Percentiles rank a stretch among this genome's conserved stretches.
These are phyloP conservation scores for Serendipita indica DNA, from an alignment of 768 basidiomycete genomes.

Conservation along the genomic window DNA sequence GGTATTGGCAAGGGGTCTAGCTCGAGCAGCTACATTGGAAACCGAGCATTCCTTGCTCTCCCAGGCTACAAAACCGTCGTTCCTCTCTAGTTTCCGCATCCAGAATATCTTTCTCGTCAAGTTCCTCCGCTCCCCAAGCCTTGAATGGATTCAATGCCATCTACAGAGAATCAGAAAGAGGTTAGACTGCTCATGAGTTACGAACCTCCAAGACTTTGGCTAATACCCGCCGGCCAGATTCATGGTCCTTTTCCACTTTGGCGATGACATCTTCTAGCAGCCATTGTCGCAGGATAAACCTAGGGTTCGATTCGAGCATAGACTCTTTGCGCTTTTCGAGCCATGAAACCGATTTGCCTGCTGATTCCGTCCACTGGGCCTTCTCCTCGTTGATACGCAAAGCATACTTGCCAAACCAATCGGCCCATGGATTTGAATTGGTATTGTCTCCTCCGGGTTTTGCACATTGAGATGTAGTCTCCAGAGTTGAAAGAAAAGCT, in stretches of 20 bases:
- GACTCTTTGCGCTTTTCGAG: slow-evolving; percentile 32
- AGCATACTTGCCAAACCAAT: slow-evolving; percentile 53
- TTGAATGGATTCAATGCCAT: slow-evolving; percentile 83
- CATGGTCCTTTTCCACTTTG: slow-evolving; percentile 50
- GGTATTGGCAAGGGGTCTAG: slow-evolving; percentile 20
- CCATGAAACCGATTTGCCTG: slow-evolving; percentile 18
- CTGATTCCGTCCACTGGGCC: slow-evolving; percentile 28
- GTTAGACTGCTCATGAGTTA: slow-evolving; percentile 13
- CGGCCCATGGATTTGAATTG: slow-evolving; percentile 34
- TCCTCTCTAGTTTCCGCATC: slow-evolving; percentile 52
- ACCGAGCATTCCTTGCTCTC: slow-evolving; percentile 60
- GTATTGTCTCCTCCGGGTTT: slow-evolving; percentile 30
- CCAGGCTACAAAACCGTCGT: slow-evolving; percentile 60
- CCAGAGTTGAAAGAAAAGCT: slow-evolving; percentile 23
- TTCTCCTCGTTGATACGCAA: slow-evolving; percentile 40
- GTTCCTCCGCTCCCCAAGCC: slow-evolving; percentile 68
- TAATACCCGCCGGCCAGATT: slow-evolving; percentile 49
- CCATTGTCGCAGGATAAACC: slow-evolving; percentile 93
- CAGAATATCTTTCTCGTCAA: slow-evolving; percentile 32
- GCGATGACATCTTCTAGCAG: slow-evolving; percentile 83
- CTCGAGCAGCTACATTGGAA: slow-evolving; percentile 94
- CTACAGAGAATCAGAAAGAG: slow-evolving; percentile 25
- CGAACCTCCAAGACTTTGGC: slow-evolving; percentile 71
- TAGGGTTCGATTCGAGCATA: slow-evolving; percentile 57
- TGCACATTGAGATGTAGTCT: slow-evolving; percentile 35